These are phyloP conservation scores for Boletus vermiculosoides DNA, from an alignment of 768 basidiomycete genomes.

Conservation along the genomic window DNA sequence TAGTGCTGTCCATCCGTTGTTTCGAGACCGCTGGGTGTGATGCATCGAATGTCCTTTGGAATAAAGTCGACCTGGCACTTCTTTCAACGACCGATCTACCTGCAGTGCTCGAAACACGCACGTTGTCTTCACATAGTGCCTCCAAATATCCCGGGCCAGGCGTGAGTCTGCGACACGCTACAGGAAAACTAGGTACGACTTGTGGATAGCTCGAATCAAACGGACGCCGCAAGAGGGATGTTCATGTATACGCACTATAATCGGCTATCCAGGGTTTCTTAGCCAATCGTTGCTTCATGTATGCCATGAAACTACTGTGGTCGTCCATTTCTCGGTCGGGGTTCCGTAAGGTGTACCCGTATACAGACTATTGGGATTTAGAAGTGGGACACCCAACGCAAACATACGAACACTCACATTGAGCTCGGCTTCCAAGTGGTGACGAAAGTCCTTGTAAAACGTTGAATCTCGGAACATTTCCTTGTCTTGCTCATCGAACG, in stretches of 20 bases:
- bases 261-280: constrained; percentile 64
- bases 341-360: constrained; percentile 42
- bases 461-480: constrained; percentile 46
- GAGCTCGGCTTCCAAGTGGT: constrained; percentile 46
- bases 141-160: constrained; percentile 69
- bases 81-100: not conserved
- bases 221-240: too few species aligned
- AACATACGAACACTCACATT: constrained; percentile 32
- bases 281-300: constrained; percentile 50
- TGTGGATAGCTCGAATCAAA: not conserved
- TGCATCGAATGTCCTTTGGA: constrained; percentile 44
- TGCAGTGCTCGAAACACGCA: not conserved
- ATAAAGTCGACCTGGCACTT: constrained; percentile 42
- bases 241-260: constrained; percentile 21
- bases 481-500: constrained; percentile 52
- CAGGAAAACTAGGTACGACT: constrained; percentile 57
- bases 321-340: constrained; percentile 32
- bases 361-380: constrained; percentile 22
- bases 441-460: constrained; percentile 49
- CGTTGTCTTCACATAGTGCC: constrained; percentile 62
- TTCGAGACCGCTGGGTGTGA: constrained; percentile 56
- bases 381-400: not conserved
- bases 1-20: constrained; percentile 52
- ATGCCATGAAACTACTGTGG: constrained; percentile 38
- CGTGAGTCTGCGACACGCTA: constrained; percentile 62